Evolutionary conservation across 352 stramenopile species (phyloP).

Genomic region (Phytopythium cucurbitacearum): DNA sequence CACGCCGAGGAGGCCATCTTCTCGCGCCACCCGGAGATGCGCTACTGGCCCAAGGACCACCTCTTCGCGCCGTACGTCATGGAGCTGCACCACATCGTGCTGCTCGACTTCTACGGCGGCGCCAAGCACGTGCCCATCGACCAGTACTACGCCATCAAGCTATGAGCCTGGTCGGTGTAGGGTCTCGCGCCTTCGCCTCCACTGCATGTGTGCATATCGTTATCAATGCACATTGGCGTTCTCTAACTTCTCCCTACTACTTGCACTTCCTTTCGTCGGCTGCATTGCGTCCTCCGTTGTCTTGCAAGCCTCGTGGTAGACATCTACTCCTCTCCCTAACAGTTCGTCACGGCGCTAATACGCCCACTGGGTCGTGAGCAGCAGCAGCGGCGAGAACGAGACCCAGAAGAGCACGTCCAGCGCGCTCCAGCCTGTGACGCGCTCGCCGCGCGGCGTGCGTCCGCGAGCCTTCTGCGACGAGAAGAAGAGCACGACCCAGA

Average conservation of each 20-base stretch:
- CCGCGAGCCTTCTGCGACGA: slow-evolving; percentile 4
- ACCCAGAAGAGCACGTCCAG: slow-evolving; percentile 86
- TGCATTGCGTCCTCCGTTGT: not conserved
- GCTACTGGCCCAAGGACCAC: slow-evolving; percentile 53
- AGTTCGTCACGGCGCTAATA: slow-evolving; percentile 27
- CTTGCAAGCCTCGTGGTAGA: not conserved
- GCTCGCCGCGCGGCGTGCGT: slow-evolving; percentile 1
- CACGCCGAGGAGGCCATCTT: slow-evolving; percentile 60
- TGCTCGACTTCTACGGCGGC: slow-evolving; percentile 71
- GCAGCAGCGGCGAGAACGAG: slow-evolving; percentile 74
- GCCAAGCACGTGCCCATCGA: slow-evolving; percentile 56
- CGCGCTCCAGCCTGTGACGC: slow-evolving; percentile 45
- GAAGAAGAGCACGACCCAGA: slow-evolving; percentile 84
- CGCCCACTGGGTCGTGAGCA: slow-evolving; percentile 81
- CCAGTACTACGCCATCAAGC: slow-evolving; percentile 59
- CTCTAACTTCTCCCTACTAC: not conserved
- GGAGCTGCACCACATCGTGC: slow-evolving; percentile 51
- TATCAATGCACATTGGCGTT: slow-evolving; percentile 7
- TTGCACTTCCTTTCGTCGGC: not conserved
- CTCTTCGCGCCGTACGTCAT: slow-evolving; percentile 50
- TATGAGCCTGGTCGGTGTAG: slow-evolving; percentile 11
- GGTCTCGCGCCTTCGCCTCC: no score
- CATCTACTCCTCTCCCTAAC: no score
- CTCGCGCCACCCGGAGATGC: slow-evolving; percentile 73
- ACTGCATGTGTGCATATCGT: no score